A percentile compares a stretch with the other conserved stretches of the same genome.
Conservation (phyloP, 306 rosid species). For the Lablab purpureus region DNA sequence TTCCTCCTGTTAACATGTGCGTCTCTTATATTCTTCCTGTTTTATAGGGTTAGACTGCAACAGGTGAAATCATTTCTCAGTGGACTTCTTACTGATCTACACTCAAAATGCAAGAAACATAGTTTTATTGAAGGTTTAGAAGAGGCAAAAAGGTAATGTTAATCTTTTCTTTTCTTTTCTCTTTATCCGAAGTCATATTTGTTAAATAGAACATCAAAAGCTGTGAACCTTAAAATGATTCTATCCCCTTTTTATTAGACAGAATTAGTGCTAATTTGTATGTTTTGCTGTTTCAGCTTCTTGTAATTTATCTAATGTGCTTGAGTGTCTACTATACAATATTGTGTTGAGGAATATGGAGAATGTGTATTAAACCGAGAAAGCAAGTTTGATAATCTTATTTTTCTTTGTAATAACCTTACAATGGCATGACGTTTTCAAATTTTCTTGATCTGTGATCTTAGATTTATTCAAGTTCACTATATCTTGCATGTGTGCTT, state of each 20-base stretch:
- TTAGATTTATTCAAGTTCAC: slow-evolving; percentile 35
- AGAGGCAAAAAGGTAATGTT: slow-evolving; percentile 92
- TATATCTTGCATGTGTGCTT: slow-evolving; percentile 11
- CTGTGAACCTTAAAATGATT: not conserved
- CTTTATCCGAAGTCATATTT: slow-evolving; percentile 24
- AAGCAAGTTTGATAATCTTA: slow-evolving; percentile 35
- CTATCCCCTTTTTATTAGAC: slow-evolving; percentile 29
- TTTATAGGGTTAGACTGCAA: slow-evolving; percentile 78
- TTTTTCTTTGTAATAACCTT: slow-evolving; percentile 1
- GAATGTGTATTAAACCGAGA: not conserved
- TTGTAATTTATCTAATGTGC: slow-evolving; percentile 40
- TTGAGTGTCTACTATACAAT: not conserved
- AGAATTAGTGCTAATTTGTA: not conserved
- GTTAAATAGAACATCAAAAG: slow-evolving; percentile 22
- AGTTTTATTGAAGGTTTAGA: slow-evolving; percentile 80
- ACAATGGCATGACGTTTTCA: not conserved
- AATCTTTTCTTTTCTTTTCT: slow-evolving; percentile 9
- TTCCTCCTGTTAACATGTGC: slow-evolving; percentile 27
- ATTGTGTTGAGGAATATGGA: slow-evolving; percentile 11
- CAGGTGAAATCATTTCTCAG: slow-evolving; percentile 86
- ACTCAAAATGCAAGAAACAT: slow-evolving; percentile 87
- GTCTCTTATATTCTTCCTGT: slow-evolving; percentile 30
- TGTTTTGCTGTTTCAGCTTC: slow-evolving; percentile 38
- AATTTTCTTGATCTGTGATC: slow-evolving; percentile 13
- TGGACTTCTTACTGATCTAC: slow-evolving; percentile 90